Percentiles rank a stretch among this genome's conserved stretches.
phyloP scores from a whole-genome alignment of 2,329 filamentous ascomycete species.

The Didymella lethalis region DNA sequence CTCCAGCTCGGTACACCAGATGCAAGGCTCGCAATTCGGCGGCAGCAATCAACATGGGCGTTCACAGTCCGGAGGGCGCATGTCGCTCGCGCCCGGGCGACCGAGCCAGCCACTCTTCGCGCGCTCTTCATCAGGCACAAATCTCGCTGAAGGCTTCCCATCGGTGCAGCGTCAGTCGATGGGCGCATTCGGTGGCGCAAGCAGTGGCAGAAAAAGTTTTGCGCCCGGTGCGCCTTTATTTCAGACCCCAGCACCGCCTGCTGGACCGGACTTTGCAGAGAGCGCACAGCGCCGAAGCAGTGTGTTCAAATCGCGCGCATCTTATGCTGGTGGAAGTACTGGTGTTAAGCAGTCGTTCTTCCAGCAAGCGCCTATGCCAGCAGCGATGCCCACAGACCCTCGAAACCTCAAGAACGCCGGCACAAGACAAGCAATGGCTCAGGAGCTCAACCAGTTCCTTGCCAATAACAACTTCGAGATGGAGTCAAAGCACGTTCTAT shows the following conservation, averaged over 20 bases:
- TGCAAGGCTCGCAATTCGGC: conserved; percentile 62
- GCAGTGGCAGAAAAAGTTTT: conserved; percentile 74
- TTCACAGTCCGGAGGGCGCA: conserved; percentile 81
- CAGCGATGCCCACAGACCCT: conserved; percentile 85
- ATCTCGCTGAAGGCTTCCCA: conserved; percentile 81
- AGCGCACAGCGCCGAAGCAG: conserved; percentile 76
- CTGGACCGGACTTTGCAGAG: conserved; percentile 61
- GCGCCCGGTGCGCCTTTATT: conserved; percentile 62
- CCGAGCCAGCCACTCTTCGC: conserved; percentile 88
- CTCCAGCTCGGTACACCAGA: conserved; percentile 77
- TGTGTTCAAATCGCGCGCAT: conserved; percentile 63
- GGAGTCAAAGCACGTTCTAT: conserved; percentile 95
- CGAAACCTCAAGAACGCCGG: conserved; percentile 82
- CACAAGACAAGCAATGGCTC: conserved; percentile 82
- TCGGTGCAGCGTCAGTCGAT: conserved; percentile 87
- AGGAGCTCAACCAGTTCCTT: conserved; percentile 91
- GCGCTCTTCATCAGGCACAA: conserved; percentile 81
- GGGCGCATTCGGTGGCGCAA: conserved; percentile 65
- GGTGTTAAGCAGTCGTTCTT: conserved; percentile 90
- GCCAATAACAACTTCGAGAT: conserved; percentile 95
- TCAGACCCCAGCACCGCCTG: conserved; percentile 55
- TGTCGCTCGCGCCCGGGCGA: conserved; percentile 81
- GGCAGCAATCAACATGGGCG: conserved; percentile 71
- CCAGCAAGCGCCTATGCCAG: conserved; percentile 80
- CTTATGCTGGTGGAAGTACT: conserved; percentile 71